Conservation (phyloP, 257 asterid species). For the Solanum clarkiae region DNA sequence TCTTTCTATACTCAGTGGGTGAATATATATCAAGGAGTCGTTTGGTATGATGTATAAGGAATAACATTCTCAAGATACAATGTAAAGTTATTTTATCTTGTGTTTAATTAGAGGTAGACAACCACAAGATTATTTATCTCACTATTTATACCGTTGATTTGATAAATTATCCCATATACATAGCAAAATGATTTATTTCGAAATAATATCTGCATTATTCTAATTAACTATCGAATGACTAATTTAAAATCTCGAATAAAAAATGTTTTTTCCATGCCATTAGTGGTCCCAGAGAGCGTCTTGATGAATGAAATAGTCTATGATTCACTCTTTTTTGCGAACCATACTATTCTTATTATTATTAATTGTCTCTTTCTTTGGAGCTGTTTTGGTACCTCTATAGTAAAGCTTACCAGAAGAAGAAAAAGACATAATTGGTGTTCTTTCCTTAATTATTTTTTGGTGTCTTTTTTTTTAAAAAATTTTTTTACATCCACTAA, state of each 20-base stretch:
- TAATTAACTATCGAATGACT: too few relatives aligned
- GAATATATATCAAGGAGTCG: too few relatives aligned
- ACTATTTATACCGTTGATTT: too few relatives aligned
- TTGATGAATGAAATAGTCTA: background rate
- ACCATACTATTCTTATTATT: background rate
- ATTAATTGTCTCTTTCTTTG: background rate
- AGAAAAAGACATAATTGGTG: background rate
- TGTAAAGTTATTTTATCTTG: too few relatives aligned
- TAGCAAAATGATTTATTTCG: too few relatives aligned
- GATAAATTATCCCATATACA: too few relatives aligned
- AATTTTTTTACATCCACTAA: background rate
- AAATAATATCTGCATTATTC: too few relatives aligned
- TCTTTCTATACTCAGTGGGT: too few relatives aligned
- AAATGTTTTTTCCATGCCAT: background rate
- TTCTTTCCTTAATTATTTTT: background rate
- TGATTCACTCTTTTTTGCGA: background rate
- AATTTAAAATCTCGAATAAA: background rate
- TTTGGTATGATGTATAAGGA: too few relatives aligned
- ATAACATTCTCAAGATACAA: too few relatives aligned
- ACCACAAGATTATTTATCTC: too few relatives aligned
- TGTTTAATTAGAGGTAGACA: too few relatives aligned
- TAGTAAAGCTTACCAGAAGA: background rate
- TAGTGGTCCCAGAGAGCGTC: background rate
- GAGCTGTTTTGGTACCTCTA: background rate
- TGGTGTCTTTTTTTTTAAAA: background rate